Conservation (phyloP, 148 eudicot species). For the Polygonum maritimum region DNA sequence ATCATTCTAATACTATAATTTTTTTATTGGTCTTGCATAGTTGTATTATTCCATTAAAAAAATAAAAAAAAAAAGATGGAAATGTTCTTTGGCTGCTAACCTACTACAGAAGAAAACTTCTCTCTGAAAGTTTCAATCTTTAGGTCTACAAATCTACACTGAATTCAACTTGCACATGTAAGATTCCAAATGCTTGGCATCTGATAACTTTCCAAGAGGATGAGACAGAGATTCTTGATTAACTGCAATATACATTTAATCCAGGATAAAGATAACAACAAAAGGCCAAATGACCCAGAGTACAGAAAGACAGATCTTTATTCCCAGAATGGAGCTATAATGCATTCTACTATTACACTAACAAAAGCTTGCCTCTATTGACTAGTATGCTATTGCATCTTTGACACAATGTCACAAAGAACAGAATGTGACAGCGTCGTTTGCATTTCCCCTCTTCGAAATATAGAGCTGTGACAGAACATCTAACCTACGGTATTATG, state of each 20-base stretch:
- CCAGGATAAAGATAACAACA: background rate
- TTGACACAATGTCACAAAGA: background rate
- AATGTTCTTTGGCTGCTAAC: background rate
- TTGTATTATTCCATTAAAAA: no score
- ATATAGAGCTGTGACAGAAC: background rate
- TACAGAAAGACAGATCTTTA: background rate
- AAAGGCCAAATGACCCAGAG: background rate
- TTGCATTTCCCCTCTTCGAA: background rate
- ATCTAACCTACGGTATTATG: background rate
- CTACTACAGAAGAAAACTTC: background rate
- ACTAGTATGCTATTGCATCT: slow-evolving; percentile 6
- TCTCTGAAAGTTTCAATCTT: background rate
- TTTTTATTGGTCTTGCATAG: no score
- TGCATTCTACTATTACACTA: background rate
- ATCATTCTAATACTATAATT: background rate
- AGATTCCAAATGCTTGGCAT: background rate
- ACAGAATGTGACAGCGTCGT: background rate
- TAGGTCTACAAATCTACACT: background rate
- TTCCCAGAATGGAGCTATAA: background rate
- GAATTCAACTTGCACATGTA: background rate
- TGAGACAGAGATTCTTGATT: background rate
- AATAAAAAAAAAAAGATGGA: no score
- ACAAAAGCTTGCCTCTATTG: background rate
- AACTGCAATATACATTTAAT: background rate
- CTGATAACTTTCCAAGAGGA: background rate